Base-by-base conservation (phyloP, 805 yeast species). In the Metschnikowia cubensis region DNA sequence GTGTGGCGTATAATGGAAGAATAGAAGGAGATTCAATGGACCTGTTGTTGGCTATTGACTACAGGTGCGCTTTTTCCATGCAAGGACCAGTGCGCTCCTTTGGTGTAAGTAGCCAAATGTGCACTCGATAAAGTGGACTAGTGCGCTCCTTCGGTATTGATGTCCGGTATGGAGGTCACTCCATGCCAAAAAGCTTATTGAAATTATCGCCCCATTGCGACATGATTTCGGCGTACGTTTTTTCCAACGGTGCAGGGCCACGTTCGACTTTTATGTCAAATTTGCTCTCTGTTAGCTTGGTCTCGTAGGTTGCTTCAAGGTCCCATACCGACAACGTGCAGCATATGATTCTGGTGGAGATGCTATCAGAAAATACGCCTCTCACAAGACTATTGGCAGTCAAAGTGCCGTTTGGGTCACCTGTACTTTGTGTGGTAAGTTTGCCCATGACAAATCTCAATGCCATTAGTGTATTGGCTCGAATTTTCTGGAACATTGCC, bases 251-350 rank as follows among this genome's bases (percentile, higher is more conserved):
- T 21, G 41, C 14, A 13, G 32, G 45, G 11, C 31, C 42, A 3
- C 35, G 40, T 6, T 47, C 41, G 2, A 50, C 39, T 22, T 15
- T 22, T 3, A 46, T 29, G 6, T 42, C 25, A 6, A 48, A 40
- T n/a, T 41, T 40, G 13, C 7, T 44, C 2, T 36, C 48, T 3
- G 25, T 41, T 17, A 45, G 38, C 11, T 11, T 13, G 6, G 42
- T 47, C 14, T 49, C 17, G 34, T 41, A 43, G 11, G 54, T 48
- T 18, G 53, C 49, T 18, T 50, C 50, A 29, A 73, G 47, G 45
- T 71, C 72, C 74, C 75, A 73, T 20, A 68, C 40, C 4, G 73
- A 75, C 25, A 71, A 43, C 8, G 64, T 56, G 42, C 72, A 63
- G 53, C 73, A 69, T 8, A 72, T 47, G 5, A 70, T 64, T 42